Conservation (phyloP, 73 alveolate genomes). For the Paramecium sexaurelia region DNA sequence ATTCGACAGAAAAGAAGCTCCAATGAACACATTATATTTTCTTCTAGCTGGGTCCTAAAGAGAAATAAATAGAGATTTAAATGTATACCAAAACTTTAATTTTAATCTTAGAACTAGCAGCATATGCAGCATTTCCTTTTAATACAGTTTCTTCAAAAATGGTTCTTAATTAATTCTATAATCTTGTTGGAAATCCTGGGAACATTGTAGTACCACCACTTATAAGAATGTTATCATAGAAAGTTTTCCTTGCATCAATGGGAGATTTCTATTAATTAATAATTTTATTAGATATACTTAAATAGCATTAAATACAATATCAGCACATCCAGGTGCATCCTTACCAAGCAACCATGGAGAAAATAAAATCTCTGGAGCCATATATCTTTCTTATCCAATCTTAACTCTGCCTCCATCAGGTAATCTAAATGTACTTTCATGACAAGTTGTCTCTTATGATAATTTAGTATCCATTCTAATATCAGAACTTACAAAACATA, state of each 20-base stretch:
- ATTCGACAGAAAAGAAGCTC: conserved; percentile 85
- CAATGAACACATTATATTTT: conserved; percentile 87
- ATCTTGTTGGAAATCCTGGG: conserved; percentile 96
- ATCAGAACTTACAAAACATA: conserved; percentile 92
- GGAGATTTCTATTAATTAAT: conserved; percentile 77
- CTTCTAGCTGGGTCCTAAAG: conserved; percentile 90
- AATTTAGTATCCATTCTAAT: conserved; percentile 87
- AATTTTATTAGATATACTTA: not conserved
- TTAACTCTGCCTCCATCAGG: conserved; percentile 91
- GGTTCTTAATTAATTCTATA: conserved; percentile 79
- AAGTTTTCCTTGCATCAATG: conserved; percentile 77
- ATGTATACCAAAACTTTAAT: conserved; percentile 53
- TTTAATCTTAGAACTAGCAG: conserved; percentile 38
- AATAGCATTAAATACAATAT: conserved; percentile 85
- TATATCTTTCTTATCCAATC: conserved; percentile 93
- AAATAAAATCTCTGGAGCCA: conserved; percentile 95
- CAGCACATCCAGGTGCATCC: conserved; percentile 89
- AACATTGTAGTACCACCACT: conserved; percentile 98
- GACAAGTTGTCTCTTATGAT: conserved; percentile 92
- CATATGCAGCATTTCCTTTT: conserved; percentile 71
- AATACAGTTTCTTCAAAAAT: conserved; percentile 78
- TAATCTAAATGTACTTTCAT: conserved; percentile 84
- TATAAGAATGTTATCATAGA: conserved; percentile 72
- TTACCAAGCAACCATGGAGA: conserved; percentile 85
- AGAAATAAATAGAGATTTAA: not conserved